These are phyloP conservation scores for Rutstroemia sp. DNA, from an alignment of 2,329 filamentous ascomycete genomes.

Conservation along the genomic window DNA sequence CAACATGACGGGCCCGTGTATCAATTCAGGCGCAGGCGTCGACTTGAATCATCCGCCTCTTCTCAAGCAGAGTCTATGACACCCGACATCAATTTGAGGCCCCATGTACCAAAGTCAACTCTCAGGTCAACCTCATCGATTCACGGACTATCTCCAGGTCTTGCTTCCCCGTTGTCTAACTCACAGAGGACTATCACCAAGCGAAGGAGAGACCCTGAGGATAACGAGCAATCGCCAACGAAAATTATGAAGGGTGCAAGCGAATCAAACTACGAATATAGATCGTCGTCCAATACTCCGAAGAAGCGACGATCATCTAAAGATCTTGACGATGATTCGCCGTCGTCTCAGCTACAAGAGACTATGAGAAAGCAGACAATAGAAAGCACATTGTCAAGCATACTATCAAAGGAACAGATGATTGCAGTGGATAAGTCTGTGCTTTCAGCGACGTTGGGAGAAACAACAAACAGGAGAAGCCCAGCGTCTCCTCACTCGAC, in stretches of 20 bases:
- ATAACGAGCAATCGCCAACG: background rate
- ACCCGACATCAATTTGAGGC: conserved; percentile 39
- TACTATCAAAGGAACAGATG: background rate
- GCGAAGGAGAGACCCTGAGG: background rate
- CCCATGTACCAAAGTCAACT: conserved; percentile 23
- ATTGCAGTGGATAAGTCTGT: background rate
- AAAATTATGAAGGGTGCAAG: background rate
- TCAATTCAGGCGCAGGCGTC: conserved; percentile 43
- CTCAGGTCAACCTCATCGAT: conserved; percentile 19
- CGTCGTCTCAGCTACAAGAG: background rate
- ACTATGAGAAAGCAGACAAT: background rate
- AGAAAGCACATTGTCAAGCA: background rate
- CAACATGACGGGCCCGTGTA: conserved; percentile 34
- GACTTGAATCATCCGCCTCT: conserved; percentile 41
- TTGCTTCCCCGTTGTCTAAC: conserved; percentile 19
- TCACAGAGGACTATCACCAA: background rate
- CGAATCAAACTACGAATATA: background rate
- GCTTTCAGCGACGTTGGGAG: background rate
- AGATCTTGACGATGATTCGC: background rate
- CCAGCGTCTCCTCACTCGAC: background rate
- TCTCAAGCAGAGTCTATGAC: conserved; percentile 52
- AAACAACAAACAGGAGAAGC: background rate
- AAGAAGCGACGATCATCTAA: background rate
- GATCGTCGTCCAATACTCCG: background rate
- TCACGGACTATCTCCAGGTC: conserved; percentile 16